Conservation (phyloP, 495 filamentous ascomycete genomes). For the Saxispiralis lemnorum region DNA sequence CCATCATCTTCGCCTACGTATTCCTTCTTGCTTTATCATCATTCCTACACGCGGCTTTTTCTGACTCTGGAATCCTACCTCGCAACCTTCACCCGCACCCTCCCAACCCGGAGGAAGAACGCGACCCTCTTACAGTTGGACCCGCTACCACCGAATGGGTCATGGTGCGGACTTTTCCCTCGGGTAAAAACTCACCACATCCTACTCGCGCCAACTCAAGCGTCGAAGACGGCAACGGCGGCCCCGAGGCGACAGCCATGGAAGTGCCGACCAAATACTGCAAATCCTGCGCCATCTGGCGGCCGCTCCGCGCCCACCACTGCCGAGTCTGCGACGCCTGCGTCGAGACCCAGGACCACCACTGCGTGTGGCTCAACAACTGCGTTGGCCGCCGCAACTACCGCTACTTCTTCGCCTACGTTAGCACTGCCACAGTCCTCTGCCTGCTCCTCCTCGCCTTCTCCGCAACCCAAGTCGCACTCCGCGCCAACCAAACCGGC, state of each 20-base stretch:
- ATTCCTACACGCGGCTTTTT: slow-evolving; percentile 75
- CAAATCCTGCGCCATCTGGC: slow-evolving; percentile 91
- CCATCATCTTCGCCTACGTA: slow-evolving; percentile 75
- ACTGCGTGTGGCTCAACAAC: slow-evolving; percentile 98
- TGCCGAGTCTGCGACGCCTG: slow-evolving; percentile 95
- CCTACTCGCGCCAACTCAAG: neutral
- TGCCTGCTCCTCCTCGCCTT: slow-evolving; percentile 57
- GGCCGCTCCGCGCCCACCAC: slow-evolving; percentile 85
- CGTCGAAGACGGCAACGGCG: neutral
- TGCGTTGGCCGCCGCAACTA: slow-evolving; percentile 96
- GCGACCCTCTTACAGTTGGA: slow-evolving; percentile 62
- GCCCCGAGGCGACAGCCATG: slow-evolving; percentile 43
- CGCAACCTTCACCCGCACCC: slow-evolving; percentile 61
- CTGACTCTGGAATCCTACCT: slow-evolving; percentile 84
- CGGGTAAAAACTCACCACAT: neutral
- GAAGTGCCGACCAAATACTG: slow-evolving; percentile 96
- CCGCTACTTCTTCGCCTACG: slow-evolving; percentile 88
- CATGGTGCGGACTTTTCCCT: slow-evolving; percentile 35
- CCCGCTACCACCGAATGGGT: slow-evolving; percentile 84
- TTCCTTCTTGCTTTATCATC: slow-evolving; percentile 83
- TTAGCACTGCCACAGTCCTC: slow-evolving; percentile 57
- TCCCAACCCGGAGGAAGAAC: slow-evolving; percentile 34
- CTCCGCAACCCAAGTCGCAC: slow-evolving; percentile 59
- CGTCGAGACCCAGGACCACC: slow-evolving; percentile 92
- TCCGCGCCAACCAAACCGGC: slow-evolving; percentile 42